Conservation (phyloP, 2,329 filamentous ascomycete species). For the Fusarium secorum region DNA sequence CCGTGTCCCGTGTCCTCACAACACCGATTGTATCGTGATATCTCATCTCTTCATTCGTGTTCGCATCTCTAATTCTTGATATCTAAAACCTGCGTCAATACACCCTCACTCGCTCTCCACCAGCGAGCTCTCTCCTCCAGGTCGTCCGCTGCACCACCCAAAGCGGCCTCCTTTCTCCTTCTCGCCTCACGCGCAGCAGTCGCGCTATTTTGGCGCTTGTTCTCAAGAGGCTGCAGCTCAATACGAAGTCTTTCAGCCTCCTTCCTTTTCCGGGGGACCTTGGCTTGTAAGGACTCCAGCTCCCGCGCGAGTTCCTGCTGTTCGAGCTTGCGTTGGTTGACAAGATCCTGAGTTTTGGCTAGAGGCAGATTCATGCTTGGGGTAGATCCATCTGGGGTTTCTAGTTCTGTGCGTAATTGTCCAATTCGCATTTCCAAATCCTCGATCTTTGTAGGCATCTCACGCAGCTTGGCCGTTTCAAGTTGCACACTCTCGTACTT, state of each 20-base stretch:
- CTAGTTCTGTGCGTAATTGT: constrained; percentile 54
- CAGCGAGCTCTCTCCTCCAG: constrained; percentile 79
- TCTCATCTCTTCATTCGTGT: neutral
- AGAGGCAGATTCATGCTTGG: constrained; percentile 64
- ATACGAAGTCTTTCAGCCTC: constrained; percentile 72
- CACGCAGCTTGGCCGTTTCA: constrained; percentile 58
- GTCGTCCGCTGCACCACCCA: constrained; percentile 74
- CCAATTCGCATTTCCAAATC: constrained; percentile 59
- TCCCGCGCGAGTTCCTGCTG: constrained; percentile 67
- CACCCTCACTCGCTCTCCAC: constrained; percentile 74
- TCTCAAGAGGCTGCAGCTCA: constrained; percentile 74
- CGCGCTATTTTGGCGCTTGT: constrained; percentile 69
- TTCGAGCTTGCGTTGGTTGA: constrained; percentile 60
- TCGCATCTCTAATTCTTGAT: constrained; percentile 50
- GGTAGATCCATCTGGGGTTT: constrained; percentile 43
- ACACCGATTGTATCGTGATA: constrained; percentile 14
- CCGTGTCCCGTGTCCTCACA: constrained; percentile 1
- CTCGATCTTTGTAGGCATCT: constrained; percentile 60
- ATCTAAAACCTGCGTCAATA: constrained; percentile 69
- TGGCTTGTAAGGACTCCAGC: constrained; percentile 68
- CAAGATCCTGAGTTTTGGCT: constrained; percentile 62
- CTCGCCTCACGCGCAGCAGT: constrained; percentile 75
- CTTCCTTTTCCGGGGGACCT: constrained; percentile 70
- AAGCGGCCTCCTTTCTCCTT: constrained; percentile 70
- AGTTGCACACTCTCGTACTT: constrained; percentile 60